phyloP scores from a whole-genome alignment of 2,329 filamentous ascomycete genomes.

The Fusarium clavum region DNA sequence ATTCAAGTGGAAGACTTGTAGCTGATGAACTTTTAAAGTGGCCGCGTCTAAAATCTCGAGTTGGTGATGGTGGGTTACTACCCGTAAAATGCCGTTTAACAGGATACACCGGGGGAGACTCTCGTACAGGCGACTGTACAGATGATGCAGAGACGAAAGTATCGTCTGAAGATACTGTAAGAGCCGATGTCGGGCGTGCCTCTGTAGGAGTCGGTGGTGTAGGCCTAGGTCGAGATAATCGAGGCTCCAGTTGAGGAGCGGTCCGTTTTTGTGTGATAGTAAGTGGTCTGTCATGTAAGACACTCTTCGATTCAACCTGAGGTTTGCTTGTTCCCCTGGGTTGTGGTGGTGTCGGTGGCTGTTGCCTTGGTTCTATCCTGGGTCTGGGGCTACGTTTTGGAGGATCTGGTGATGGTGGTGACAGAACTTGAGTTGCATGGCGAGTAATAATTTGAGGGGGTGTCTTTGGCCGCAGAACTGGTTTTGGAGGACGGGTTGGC shows the following conservation, averaged over 20 bases:
- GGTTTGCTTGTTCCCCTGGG: slow-evolving; percentile 47
- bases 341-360: slow-evolving; percentile 54
- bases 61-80: slow-evolving; percentile 52
- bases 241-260: slow-evolving; percentile 21
- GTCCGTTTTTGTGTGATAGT: slow-evolving; percentile 26
- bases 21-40: slow-evolving; percentile 46
- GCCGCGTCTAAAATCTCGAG: slow-evolving; percentile 51
- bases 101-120: slow-evolving; percentile 44
- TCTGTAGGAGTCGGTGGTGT: slow-evolving; percentile 22
- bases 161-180: slow-evolving; percentile 58
- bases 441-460: slow-evolving; percentile 46
- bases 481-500: slow-evolving; percentile 49
- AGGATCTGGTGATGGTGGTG: slow-evolving; percentile 47
- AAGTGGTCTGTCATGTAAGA: slow-evolving; percentile 9
- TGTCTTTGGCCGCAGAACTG: slow-evolving; percentile 47
- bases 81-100: slow-evolving; percentile 27
- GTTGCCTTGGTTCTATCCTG: slow-evolving; percentile 30
- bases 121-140: slow-evolving; percentile 47
- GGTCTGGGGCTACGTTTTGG: slow-evolving; percentile 42
- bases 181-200: slow-evolving; percentile 37
- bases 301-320: slow-evolving; percentile 18
- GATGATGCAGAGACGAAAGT: slow-evolving; percentile 59
- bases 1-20: slow-evolving; percentile 66
- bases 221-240: slow-evolving; percentile 19
- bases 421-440: slow-evolving; percentile 31